A percentile compares a stretch with the other conserved stretches of the same genome.
Evolutionary conservation across 805 yeast species (phyloP).

Genomic region (Teunomyces barrocoloradensis): DNA sequence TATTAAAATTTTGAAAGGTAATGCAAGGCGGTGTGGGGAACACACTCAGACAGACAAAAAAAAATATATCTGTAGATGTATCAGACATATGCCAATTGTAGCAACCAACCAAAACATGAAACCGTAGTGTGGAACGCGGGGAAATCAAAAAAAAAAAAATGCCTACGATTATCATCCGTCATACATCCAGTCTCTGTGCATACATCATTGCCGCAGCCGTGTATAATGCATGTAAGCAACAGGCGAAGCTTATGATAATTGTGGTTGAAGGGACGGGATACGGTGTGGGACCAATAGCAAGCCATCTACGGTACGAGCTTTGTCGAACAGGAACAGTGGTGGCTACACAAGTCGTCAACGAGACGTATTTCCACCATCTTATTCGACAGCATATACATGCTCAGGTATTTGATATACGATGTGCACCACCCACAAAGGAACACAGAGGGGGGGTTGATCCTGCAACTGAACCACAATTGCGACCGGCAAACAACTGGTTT

Average conservation of each 20-base stretch:
- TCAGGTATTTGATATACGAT: background rate
- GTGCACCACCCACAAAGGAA: background rate
- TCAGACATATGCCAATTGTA: too few relatives aligned
- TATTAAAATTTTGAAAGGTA: too few relatives aligned
- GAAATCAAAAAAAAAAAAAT: background rate
- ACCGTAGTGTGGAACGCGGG: too few relatives aligned
- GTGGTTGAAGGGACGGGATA: background rate
- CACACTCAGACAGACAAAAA: too few relatives aligned
- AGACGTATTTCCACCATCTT: background rate
- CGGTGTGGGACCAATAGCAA: background rate
- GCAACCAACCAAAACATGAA: too few relatives aligned
- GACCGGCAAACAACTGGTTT: background rate
- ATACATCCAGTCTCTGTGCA: slow-evolving; percentile 2
- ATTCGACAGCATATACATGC: background rate
- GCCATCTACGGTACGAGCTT: background rate
- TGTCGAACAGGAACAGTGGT: background rate
- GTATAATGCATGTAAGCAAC: background rate
- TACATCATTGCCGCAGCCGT: background rate
- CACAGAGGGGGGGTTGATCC: background rate
- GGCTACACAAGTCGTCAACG: background rate
- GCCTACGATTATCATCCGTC: background rate
- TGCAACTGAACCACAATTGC: background rate
- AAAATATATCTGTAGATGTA: too few relatives aligned
- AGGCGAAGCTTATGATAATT: background rate
- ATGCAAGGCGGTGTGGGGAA: too few relatives aligned